Percentiles rank a stretch among this genome's conserved stretches.
These are phyloP conservation scores for Starmera quercuum DNA, from an alignment of 805 yeast genomes.

Conservation along the genomic window DNA sequence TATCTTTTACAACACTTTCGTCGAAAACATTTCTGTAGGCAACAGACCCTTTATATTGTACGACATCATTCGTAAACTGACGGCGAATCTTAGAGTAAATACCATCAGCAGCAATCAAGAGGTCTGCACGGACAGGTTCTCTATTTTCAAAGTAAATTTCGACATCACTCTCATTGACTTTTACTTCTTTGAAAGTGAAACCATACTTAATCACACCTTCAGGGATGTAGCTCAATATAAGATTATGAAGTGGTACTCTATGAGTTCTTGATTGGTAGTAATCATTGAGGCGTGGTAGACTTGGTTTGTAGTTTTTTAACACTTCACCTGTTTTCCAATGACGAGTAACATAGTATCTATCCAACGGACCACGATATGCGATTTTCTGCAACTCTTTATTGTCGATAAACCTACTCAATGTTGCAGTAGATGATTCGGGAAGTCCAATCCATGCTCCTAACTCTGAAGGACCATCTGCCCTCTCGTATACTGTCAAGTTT, in stretches of 20 bases:
- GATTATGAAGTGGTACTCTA: slow-evolving; percentile 1
- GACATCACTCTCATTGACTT: background rate
- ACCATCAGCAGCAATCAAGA: slow-evolving; percentile 3
- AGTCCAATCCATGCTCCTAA: slow-evolving; percentile 3
- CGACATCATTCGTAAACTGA: background rate
- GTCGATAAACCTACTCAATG: background rate
- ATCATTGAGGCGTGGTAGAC: background rate
- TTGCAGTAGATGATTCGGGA: background rate
- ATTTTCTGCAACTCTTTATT: slow-evolving; percentile 1
- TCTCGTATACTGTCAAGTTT: background rate
- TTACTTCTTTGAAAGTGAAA: background rate
- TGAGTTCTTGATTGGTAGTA: background rate
- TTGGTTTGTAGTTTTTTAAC: background rate
- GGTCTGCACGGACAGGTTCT: background rate
- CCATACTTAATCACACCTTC: slow-evolving; percentile 1
- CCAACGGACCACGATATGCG: background rate
- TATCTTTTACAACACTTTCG: background rate
- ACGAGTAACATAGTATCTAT: background rate
- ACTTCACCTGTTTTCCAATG: slow-evolving; percentile 1
- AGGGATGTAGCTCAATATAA: background rate
- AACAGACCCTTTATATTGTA: background rate
- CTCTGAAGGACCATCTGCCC: background rate
- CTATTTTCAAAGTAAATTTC: background rate
- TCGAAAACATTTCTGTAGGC: slow-evolving; percentile 1
- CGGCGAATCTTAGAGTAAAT: slow-evolving; percentile 2